Base-by-base conservation (phyloP, 257 asterid species). In the Handroanthus guayacan region DNA sequence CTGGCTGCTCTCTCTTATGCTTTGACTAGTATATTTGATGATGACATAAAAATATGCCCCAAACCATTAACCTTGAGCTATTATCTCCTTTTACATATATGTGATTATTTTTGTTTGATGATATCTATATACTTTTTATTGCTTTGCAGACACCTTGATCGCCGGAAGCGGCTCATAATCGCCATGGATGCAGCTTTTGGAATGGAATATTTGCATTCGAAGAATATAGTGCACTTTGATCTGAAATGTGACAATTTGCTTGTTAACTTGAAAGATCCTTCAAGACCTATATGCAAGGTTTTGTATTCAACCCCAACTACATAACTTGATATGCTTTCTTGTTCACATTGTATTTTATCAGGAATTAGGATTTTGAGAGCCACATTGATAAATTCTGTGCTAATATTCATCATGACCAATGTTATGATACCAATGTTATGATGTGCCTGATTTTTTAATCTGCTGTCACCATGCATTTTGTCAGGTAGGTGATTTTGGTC, bases 111-210 rank as follows among this genome's bases (percentile, higher is more conserved):
- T 50, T 25, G 11, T 20, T 76, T 73, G 45, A 34, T 37, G 41
- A 36, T 62, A 68, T 38, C 31, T 67, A 41, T 74, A 20, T 77
- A 50, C 41, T 39, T 75, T 16, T 44, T 64, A 17, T 79, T n/a
- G 60, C 18, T 80, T 78, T 67, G 82, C 87, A 94, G 98, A 85
- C 90, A 86, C 75, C 95, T 91, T 72, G 98, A 94, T 86, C 91
- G 89, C 57, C 89, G 97, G 50, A 94, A 86, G 87, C 82, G 87
- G 74, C 91, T 94, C 63, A 86, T 89, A 66, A 94, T 94, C 70
- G 98, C 98, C 75, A 91, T 90, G 97, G 98, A 94, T 85, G 98
- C 97, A 63, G 97, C 98, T 55, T 89, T 94, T 84, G 98, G 98
- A 43, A 90, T 91, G 98, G 98, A 94, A 84, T 94, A 94, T 86